A percentile compares a stretch with the other conserved stretches of the same genome.
Conservation (phyloP, 495 filamentous ascomycete species). For the Podospora bellae-mahoneyi region DNA sequence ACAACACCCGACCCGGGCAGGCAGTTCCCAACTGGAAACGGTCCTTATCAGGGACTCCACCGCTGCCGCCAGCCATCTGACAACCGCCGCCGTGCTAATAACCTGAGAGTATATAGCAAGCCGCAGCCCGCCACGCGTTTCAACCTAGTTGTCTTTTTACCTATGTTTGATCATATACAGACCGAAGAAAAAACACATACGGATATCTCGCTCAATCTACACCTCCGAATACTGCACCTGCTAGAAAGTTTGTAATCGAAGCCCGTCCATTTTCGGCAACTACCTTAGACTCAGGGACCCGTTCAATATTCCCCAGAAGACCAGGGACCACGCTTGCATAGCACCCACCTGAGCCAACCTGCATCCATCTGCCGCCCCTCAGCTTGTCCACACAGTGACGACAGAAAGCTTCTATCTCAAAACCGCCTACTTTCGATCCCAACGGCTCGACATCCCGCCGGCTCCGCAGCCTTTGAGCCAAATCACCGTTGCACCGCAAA, state of each 20-base stretch:
- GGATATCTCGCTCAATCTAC: not conserved
- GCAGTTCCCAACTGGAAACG: not conserved
- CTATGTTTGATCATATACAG: not conserved
- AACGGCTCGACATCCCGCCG: not conserved
- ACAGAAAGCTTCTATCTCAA: not conserved
- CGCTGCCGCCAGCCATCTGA: not conserved
- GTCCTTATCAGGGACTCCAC: slow-evolving; percentile 13
- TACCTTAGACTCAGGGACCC: slow-evolving; percentile 16
- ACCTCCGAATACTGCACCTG: not conserved
- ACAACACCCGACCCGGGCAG: not conserved
- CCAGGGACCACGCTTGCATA: slow-evolving; percentile 24
- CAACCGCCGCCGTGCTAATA: not conserved
- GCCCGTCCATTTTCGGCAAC: not conserved
- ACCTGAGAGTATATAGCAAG: not conserved
- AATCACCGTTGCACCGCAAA: not conserved
- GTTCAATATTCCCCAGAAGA: slow-evolving; percentile 5
- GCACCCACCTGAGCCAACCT: slow-evolving; percentile 8
- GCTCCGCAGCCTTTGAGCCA: slow-evolving; percentile 9
- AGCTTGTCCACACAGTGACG: slow-evolving; percentile 6
- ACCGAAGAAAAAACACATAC: not conserved
- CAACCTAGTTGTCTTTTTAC: not conserved
- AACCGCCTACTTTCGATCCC: not conserved
- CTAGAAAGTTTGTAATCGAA: not conserved
- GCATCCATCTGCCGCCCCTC: slow-evolving; percentile 8
- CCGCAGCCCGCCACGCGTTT: not conserved